Evolutionary conservation across 176 grass and related monocot genomes (phyloP).

Genomic region (Rhynchospora breviuscula): DNA sequence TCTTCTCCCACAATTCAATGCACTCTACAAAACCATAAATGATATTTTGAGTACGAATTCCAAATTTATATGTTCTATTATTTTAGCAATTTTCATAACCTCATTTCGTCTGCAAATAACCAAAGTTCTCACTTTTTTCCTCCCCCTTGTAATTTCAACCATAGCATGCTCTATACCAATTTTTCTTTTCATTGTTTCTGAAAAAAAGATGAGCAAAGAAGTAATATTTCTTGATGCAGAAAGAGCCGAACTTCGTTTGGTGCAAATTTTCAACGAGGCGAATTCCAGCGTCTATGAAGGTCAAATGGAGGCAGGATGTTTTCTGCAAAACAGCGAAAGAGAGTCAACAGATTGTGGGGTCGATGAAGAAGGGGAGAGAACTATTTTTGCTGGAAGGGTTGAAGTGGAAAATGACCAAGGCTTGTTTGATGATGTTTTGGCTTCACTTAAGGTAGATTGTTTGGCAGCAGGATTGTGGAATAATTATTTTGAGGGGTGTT

Average conservation of each 20-base stretch:
- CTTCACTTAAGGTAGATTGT: slow-evolving; percentile 18
- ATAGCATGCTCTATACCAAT: slow-evolving; percentile 1
- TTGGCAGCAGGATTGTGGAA: slow-evolving; percentile 29
- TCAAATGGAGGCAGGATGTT: slow-evolving; percentile 21
- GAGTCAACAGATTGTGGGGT: background rate
- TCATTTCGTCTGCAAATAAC: slow-evolving; percentile 1
- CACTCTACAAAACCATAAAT: background rate
- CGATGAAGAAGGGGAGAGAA: background rate
- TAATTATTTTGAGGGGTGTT: slow-evolving; percentile 21
- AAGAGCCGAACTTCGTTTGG: background rate
- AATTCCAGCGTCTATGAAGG: slow-evolving; percentile 6
- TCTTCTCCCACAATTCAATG: background rate
- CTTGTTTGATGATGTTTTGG: slow-evolving; percentile 20
- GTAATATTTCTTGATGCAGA: slow-evolving; percentile 10
- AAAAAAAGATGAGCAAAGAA: slow-evolving; percentile 18
- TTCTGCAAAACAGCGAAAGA: background rate
- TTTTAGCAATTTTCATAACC: background rate
- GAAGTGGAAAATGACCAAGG: slow-evolving; percentile 24
- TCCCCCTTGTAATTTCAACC: slow-evolving; percentile 8
- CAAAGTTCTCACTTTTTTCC: slow-evolving; percentile 12
- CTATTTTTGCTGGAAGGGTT: slow-evolving; percentile 23
- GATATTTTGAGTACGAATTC: background rate
- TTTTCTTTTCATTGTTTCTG: background rate
- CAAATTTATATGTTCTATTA: slow-evolving; percentile 3
- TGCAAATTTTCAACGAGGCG: slow-evolving; percentile 14